phyloP scores from a whole-genome alignment of 148 eudicot species.

The Euryodendron excelsum region DNA sequence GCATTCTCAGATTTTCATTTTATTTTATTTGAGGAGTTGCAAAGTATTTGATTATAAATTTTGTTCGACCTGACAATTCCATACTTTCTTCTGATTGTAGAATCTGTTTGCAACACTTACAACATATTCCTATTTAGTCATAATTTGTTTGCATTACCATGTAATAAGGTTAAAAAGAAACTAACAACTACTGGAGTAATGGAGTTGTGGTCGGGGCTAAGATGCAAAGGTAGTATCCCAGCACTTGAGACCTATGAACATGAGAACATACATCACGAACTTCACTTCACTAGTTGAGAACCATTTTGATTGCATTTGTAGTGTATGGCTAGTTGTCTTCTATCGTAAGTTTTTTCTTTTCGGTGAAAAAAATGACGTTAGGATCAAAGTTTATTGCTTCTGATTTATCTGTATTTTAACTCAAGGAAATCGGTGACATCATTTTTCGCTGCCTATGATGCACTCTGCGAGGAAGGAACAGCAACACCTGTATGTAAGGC shows the following conservation, averaged over 20 bases:
- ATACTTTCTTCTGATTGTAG: neutral
- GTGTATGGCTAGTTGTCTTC: neutral
- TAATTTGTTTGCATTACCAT: neutral
- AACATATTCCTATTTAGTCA: neutral
- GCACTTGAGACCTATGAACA: neutral
- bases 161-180: neutral
- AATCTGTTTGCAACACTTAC: constrained; percentile 2
- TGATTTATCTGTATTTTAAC: constrained; percentile 18
- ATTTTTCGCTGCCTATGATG: constrained; percentile 92
- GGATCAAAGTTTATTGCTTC: constrained; percentile 1
- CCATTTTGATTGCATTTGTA: neutral
- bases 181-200: neutral
- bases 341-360: neutral
- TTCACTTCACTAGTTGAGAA: neutral
- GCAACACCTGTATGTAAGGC: constrained; percentile 89
- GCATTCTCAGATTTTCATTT: neutral
- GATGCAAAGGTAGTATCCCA: neutral
- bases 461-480: constrained; percentile 97
- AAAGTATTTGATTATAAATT: neutral
- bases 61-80: neutral
- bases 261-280: neutral
- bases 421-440: constrained; percentile 88
- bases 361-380: neutral
- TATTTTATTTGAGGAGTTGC: neutral
- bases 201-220: too few relatives aligned